Percentiles rank a stretch among this genome's conserved stretches.
Conservation (phyloP, 2,329 filamentous ascomycete genomes). For the Aspergillus costaricaensis region DNA sequence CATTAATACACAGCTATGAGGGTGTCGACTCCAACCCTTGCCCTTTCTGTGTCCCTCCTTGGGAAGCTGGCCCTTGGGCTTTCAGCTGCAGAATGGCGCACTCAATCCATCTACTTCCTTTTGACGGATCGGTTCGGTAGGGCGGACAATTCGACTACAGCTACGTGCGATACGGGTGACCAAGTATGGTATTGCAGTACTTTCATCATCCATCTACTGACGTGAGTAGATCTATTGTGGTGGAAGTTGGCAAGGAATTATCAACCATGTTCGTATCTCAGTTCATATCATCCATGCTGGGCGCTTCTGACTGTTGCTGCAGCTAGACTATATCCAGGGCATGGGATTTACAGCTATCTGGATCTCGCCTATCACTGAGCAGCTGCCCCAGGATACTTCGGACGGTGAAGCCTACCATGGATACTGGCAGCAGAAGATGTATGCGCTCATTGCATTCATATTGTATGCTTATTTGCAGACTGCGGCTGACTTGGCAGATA, state of each 20-base stretch:
- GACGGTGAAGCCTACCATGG: slow-evolving; percentile 51
- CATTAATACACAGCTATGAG: neutral
- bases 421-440: slow-evolving; percentile 54
- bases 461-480: neutral
- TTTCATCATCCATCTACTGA: neutral
- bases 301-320: neutral
- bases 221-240: slow-evolving; percentile 46
- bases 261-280: slow-evolving; percentile 33
- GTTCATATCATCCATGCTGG: no score
- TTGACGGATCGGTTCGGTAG: slow-evolving; percentile 49
- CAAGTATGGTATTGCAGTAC: slow-evolving; percentile 20
- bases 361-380: slow-evolving; percentile 50
- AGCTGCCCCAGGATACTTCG: slow-evolving; percentile 38
- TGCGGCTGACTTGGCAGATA: slow-evolving; percentile 33
- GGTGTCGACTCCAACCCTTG: neutral
- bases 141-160: slow-evolving; percentile 40
- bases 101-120: slow-evolving; percentile 49
- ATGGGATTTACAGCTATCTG: slow-evolving; percentile 54
- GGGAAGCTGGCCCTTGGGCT: neutral
- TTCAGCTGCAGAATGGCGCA: slow-evolving; percentile 38
- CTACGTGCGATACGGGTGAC: slow-evolving; percentile 30
- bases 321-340: slow-evolving; percentile 53
- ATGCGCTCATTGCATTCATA: neutral
- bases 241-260: slow-evolving; percentile 51
- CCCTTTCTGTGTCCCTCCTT: neutral